Evolutionary conservation across 2,329 filamentous ascomycete genomes (phyloP), one percentile per base, ranked within the genome.

Genomic region (Beauveria caledonica): DNA sequence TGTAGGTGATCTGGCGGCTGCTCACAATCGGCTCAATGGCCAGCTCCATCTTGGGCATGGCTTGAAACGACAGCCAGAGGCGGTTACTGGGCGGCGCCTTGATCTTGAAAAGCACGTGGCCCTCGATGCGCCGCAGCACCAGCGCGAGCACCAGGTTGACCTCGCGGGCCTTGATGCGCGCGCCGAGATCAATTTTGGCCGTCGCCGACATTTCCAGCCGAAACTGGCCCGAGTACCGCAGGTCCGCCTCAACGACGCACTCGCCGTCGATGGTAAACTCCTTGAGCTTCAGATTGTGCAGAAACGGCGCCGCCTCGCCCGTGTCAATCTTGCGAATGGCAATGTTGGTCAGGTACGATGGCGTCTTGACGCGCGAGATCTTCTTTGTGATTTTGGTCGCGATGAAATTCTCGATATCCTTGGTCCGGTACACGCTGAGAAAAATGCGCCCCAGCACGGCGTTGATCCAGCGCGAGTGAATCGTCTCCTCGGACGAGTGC

Each of bases 41-140:
- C 80, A 97, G 86, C 63, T 96, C 92, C 77, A 99, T 88, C 69
- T 93, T 92, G 19, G 94, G 94, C 80, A 92, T 90, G n/a, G 86
- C 86, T 70, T 95, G 90, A 70, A 99, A 99, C 1, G 92, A 88
- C 66, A 97, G 85, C 94, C 94, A 99, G n/a, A 96, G 73, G 45
- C 94, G 85, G 71, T 99, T 99, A 73, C 92, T 97, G 0, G 94
- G 94, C 17, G 93, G 91, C 7, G 94, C 90, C 72, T 99, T 99
- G 72, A 97, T 86, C 68, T 91, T 89, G 68, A 97, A 80, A 33
- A 96, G 76, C 50, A 90, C 75, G 67, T 96, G 93, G 0, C 94
- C 94, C 67, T 95, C 90, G 1, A 97, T 77, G 66, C 87, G 89
- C 70, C 90, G 92, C 60, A 97, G 73, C 1, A 94, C 88, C 3